Evolutionary conservation across 768 basidiomycete genomes (phyloP).

Genomic region (Termitomyces sp.): DNA sequence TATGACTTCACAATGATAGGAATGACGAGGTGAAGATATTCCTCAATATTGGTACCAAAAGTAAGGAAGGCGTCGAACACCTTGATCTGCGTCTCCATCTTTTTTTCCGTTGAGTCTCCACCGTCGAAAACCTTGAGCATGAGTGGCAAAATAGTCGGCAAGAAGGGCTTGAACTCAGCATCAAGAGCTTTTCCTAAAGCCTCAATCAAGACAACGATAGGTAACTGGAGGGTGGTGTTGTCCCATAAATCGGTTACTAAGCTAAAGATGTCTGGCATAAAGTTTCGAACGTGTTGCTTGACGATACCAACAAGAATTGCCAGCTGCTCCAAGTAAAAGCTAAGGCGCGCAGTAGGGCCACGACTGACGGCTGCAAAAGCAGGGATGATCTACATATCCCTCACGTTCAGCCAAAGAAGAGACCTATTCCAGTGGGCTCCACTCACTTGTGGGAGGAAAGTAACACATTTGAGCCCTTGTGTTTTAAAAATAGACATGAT

Average conservation of each 20-base stretch:
- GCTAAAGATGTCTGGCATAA: slow-evolving; percentile 77
- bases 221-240: slow-evolving; percentile 73
- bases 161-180: slow-evolving; percentile 94
- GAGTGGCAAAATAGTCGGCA: slow-evolving; percentile 84
- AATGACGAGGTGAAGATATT: slow-evolving; percentile 94
- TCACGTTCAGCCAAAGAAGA: neutral
- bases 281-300: slow-evolving; percentile 94
- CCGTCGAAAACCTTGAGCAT: slow-evolving; percentile 89
- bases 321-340: slow-evolving; percentile 92
- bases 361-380: slow-evolving; percentile 89
- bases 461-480: slow-evolving; percentile 92
- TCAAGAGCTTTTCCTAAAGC: slow-evolving; percentile 90
- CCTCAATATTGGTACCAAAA: slow-evolving; percentile 95
- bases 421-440: neutral
- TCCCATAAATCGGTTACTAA: slow-evolving; percentile 93
- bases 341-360: slow-evolving; percentile 71
- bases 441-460: slow-evolving; percentile 85
- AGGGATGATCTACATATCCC: slow-evolving; percentile 69
- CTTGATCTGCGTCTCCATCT: slow-evolving; percentile 75
- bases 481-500: slow-evolving; percentile 99
- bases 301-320: slow-evolving; percentile 94
- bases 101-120: slow-evolving; percentile 69
- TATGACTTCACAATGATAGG: slow-evolving; percentile 91
- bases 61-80: slow-evolving; percentile 93
- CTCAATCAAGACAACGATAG: slow-evolving; percentile 89